phyloP scores from a whole-genome alignment of 306 rosid species.

The Aeschynomene evenia region DNA sequence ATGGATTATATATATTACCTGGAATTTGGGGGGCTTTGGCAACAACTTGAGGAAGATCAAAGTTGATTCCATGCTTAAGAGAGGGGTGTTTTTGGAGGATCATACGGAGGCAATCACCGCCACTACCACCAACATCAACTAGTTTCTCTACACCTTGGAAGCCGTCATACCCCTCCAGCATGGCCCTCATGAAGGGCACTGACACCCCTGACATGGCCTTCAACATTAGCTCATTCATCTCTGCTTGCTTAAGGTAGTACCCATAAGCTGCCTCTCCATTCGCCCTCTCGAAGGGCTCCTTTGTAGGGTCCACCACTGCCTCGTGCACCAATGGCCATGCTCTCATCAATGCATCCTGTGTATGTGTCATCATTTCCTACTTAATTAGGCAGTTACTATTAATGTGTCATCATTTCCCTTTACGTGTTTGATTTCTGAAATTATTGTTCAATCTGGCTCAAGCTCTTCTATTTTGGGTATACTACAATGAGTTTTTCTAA shows the following conservation, averaged over 20 bases:
- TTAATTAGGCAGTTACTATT: too few species aligned
- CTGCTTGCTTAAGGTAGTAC: conserved; percentile 64
- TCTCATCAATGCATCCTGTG: conserved; percentile 66
- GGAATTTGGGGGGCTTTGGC: conserved; percentile 70
- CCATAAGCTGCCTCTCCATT: conserved; percentile 72
- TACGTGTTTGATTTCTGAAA: too few species aligned
- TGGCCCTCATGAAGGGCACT: conserved; percentile 75
- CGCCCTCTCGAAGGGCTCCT: conserved; percentile 77
- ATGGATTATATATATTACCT: conserved; percentile 20
- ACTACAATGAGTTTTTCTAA: too few species aligned
- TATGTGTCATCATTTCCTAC: neutral
- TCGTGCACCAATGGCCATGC: conserved; percentile 92
- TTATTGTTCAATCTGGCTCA: too few species aligned
- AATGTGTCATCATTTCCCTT: too few species aligned
- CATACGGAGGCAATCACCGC: conserved; percentile 86
- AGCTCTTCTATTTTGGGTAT: too few species aligned
- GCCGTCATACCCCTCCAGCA: conserved; percentile 66
- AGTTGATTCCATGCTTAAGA: conserved; percentile 63
- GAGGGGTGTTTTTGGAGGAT: conserved; percentile 56
- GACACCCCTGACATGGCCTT: conserved; percentile 88
- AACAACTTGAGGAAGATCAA: conserved; percentile 81
- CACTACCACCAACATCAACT: conserved; percentile 95
- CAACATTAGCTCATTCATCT: conserved; percentile 81
- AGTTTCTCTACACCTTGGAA: conserved; percentile 55
- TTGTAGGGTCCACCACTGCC: conserved; percentile 72